Conservation (phyloP, 169 alveolate genomes). For the Perkinsus olseni region DNA sequence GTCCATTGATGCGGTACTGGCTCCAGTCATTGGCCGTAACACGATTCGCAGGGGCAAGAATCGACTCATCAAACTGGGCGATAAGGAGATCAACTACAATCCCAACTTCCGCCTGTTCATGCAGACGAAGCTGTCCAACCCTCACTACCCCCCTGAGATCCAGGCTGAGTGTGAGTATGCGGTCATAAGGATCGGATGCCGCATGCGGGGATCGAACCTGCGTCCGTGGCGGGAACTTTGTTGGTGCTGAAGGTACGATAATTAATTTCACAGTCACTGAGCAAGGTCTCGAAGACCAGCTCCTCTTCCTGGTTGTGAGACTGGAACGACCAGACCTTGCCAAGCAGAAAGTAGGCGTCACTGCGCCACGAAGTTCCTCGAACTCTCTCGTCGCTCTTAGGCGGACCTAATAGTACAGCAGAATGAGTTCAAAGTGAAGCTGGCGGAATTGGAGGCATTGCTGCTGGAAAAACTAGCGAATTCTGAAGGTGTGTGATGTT, state of each 20-base stretch:
- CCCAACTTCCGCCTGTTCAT: slow-evolving; percentile 74
- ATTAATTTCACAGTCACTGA: slow-evolving; percentile 90
- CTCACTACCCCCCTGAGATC: slow-evolving; percentile 92
- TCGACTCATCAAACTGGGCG: slow-evolving; percentile 75
- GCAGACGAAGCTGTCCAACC: slow-evolving; percentile 87
- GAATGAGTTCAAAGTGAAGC: slow-evolving; percentile 83
- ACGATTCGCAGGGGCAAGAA: slow-evolving; percentile 76
- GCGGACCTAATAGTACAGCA: slow-evolving; percentile 80
- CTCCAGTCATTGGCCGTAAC: slow-evolving; percentile 84
- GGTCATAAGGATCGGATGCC: too few relatives aligned
- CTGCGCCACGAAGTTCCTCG: background rate
- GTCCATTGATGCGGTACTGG: slow-evolving; percentile 81
- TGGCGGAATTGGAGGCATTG: slow-evolving; percentile 82
- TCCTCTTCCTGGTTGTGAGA: slow-evolving; percentile 80
- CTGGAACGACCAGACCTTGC: slow-evolving; percentile 88
- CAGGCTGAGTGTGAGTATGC: slow-evolving; percentile 71
- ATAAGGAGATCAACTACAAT: slow-evolving; percentile 71
- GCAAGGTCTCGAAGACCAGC: slow-evolving; percentile 87
- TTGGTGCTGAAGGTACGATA: slow-evolving; percentile 38
- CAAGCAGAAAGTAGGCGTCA: slow-evolving; percentile 49
- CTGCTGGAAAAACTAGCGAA: slow-evolving; percentile 77
- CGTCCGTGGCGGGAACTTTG: background rate
- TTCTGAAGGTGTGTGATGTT: slow-evolving; percentile 57
- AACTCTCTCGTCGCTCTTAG: background rate
- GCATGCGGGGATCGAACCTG: background rate